Evolutionary conservation across 139 green algal genomes (phyloP), one percentile per base, ranked within the genome.

Genomic region (Nannochloris sp.): DNA sequence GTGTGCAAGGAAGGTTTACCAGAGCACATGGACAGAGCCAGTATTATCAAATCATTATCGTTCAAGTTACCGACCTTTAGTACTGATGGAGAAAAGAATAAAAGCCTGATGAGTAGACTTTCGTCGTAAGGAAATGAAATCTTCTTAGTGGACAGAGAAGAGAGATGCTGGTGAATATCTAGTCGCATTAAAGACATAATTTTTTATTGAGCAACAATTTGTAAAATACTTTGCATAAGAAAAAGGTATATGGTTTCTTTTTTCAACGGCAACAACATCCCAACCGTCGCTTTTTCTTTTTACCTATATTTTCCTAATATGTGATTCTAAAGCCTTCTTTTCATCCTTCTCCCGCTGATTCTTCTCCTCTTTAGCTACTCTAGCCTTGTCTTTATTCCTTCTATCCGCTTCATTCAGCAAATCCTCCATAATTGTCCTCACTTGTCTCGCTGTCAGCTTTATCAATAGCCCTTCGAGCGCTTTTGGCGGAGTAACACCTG

Each of bases 391-490:
- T 34, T 58, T 46, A n/a, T 74, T 71, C 13, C 61, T 47, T 12
- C 80, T 57, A 6, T 75, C 19, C 5, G 67, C 71, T 58, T 87
- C 80, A 3, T 61, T 46, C 27, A 65, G 38, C 19, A 87, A 60
- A 31, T 87, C 80, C 2, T 59, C 27, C 66, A 87, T 73, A 19
- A 86, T 64, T 0, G 65, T 62, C 3, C 27, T 56, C 30, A 83
- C 54, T 39, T 81, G 67, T 32, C 64, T 56, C 30, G 53, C 67
- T 5, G 75, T 73, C 44, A 87, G 85, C 32, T 68, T 62, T 34
- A 72, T 78, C 39, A 89, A 23, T 31, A 84, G 61, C 15, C 59
- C 53, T 42, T 74, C 64, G 19, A 89, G 23, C 0, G 78, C 45
- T 19, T 59, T 60, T 0, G 82, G 82, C 3, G 81, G 81, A 14